Evolutionary conservation across 306 rosid genomes (phyloP), one percentile per base, ranked within the genome.

Genomic region (Castanea mollissima): DNA sequence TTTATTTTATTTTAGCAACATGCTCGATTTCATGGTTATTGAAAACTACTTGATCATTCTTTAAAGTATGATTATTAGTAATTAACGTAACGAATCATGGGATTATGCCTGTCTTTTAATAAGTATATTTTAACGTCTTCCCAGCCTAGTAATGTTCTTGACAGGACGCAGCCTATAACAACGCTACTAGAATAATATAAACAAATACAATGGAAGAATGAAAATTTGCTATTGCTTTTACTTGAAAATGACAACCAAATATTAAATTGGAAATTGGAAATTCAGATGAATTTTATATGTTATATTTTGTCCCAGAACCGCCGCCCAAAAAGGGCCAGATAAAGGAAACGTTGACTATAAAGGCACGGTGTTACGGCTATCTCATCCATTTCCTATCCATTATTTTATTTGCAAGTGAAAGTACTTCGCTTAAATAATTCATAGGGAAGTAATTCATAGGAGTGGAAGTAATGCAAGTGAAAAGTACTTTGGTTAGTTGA

Each of bases 281-380:
- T 25, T 12, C 3, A 20, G 32, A 20, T 58, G 23, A 8, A 8
- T 58, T 58, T 58, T 19, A 1, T 8, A 58, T 65, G 18, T 1
- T 32, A 65, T 32, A 5, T 6, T 65, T 65, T 32, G 3, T 18
- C 7, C 19, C 71, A 5, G 16, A 49, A 32, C 71, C 25, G 14
- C 49, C 49, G 71, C 35, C 71, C 25, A 6, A 34, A 32, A 32
- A 32, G 29, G 63, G 29, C 29, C 29, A 57, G 15, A 20, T 2
- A 57, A 57, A 57, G 72, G 51, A 0, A 29, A 67, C 12, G 55
- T 78, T 70, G 81, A 78, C 82, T 34, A 0, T 41, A 8, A 41
- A 41, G 46, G 46, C 46, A 46, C 1, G 13, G 6, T 23, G 29
- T 58, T 10, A 20, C 29, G 20, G 76, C 63, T 25, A 32, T 15